phyloP scores from a whole-genome alignment of 1,284 basidiomycete species.

The Schizophyllum amplum region DNA sequence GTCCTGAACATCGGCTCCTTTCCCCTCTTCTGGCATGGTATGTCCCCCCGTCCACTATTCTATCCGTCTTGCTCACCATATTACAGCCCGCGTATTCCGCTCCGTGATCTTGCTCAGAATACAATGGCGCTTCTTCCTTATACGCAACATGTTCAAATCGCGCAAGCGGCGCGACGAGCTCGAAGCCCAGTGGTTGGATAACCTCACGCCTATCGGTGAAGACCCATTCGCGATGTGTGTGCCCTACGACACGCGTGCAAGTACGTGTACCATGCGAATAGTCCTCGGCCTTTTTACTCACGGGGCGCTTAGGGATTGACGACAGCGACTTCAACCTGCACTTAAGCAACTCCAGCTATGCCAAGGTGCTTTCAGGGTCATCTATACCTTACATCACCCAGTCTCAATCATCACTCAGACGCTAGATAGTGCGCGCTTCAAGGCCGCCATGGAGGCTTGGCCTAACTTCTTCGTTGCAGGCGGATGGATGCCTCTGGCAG shows the following conservation, averaged over 20 bases:
- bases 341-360: constrained; percentile 71
- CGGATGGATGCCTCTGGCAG: constrained; percentile 65
- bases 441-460: constrained; percentile 39
- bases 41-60: constrained; percentile 19
- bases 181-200: constrained; percentile 35
- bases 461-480: constrained; percentile 58
- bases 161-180: constrained; percentile 26
- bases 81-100: constrained; percentile 49
- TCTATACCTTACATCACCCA: neutral
- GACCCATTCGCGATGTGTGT: constrained; percentile 42
- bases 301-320: constrained; percentile 42
- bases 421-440: constrained; percentile 34
- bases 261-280: constrained; percentile 32
- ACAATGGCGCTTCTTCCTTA: constrained; percentile 25
- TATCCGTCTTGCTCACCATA: neutral
- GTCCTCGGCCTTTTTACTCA: neutral
- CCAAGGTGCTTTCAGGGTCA: constrained; percentile 40
- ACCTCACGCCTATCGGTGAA: constrained; percentile 43
- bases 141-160: constrained; percentile 36
- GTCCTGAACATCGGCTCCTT: constrained; percentile 49
- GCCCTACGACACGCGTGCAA: constrained; percentile 42
- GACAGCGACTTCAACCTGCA: constrained; percentile 68
- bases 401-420: constrained; percentile 18
- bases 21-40: constrained; percentile 62
- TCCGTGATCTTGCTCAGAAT: constrained; percentile 35